Percentiles rank a stretch among this genome's conserved stretches.
Evolutionary conservation across 1,139 yeast genomes (phyloP).

Genomic region (Hyphopichia buzzinii): DNA sequence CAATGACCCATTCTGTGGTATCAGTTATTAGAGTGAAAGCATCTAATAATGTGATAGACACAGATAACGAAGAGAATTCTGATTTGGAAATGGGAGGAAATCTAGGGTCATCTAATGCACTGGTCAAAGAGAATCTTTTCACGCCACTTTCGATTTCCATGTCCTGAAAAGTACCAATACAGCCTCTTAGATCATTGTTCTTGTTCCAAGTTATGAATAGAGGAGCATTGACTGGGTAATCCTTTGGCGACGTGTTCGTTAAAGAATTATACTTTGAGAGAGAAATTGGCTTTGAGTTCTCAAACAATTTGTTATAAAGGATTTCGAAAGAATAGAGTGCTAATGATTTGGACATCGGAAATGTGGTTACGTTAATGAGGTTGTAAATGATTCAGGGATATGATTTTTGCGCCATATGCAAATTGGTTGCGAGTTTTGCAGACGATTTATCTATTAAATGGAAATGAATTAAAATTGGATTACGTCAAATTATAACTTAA

Average conservation of each 20-base stretch:
- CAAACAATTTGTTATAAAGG: slow-evolving; percentile 20
- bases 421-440: too few relatives aligned
- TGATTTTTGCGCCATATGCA: too few relatives aligned
- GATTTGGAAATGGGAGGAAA: slow-evolving; percentile 59
- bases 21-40: slow-evolving; percentile 53
- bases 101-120: slow-evolving; percentile 75
- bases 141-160: slow-evolving; percentile 55
- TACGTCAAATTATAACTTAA: too few relatives aligned
- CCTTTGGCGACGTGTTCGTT: slow-evolving; percentile 16
- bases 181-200: slow-evolving; percentile 65
- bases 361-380: too few relatives aligned
- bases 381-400: too few relatives aligned
- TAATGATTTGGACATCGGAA: slow-evolving; percentile 33
- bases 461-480: too few relatives aligned
- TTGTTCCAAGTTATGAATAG: slow-evolving; percentile 88
- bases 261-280: slow-evolving; percentile 16
- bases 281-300: slow-evolving; percentile 13
- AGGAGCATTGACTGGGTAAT: slow-evolving; percentile 50
- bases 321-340: slow-evolving; percentile 42
- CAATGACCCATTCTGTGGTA: slow-evolving; percentile 74
- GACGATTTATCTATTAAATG: too few relatives aligned
- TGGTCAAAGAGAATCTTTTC: slow-evolving; percentile 56
- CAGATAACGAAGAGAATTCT: slow-evolving; percentile 52
- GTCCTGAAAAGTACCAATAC: slow-evolving; percentile 81
- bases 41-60: slow-evolving; percentile 62